Percentiles rank a stretch among this genome's conserved stretches.
phyloP scores from a whole-genome alignment of 177 flowering plant genomes.

The Vitis hybrid region DNA sequence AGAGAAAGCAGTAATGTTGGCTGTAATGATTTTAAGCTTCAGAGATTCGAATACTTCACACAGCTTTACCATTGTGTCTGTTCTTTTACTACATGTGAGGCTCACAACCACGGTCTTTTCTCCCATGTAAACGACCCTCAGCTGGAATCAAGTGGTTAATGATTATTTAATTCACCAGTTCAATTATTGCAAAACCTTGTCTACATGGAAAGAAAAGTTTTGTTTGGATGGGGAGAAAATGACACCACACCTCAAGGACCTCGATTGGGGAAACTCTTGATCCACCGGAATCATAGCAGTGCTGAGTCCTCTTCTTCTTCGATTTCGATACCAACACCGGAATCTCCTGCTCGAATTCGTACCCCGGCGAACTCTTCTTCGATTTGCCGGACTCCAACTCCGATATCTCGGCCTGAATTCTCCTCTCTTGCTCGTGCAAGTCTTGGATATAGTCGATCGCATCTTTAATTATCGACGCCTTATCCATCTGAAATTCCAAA shows the following conservation, averaged over 20 bases:
- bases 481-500: slow-evolving; percentile 63
- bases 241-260: slow-evolving; percentile 51
- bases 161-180: background rate
- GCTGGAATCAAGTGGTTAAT: slow-evolving; percentile 26
- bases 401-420: slow-evolving; percentile 51
- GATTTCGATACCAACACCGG: slow-evolving; percentile 16
- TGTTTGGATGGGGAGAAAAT: background rate
- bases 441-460: slow-evolving; percentile 78
- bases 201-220: too few species aligned
- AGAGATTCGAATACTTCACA: slow-evolving; percentile 78
- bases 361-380: slow-evolving; percentile 13
- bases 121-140: slow-evolving; percentile 62
- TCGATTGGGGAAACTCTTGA: slow-evolving; percentile 49
- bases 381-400: slow-evolving; percentile 48
- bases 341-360: slow-evolving; percentile 25
- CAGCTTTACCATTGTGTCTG: slow-evolving; percentile 76
- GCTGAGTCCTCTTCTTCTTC: slow-evolving; percentile 49
- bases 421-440: slow-evolving; percentile 63
- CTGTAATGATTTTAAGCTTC: slow-evolving; percentile 72
- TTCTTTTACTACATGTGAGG: slow-evolving; percentile 63
- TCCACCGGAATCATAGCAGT: slow-evolving; percentile 16
- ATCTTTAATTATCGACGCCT: slow-evolving; percentile 84
- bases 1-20: slow-evolving; percentile 65
- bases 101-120: slow-evolving; percentile 64
- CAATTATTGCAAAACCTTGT: background rate